Evolutionary conservation across 106 monocot genomes (phyloP).

Genomic region (Platanthera guangdongensis): DNA sequence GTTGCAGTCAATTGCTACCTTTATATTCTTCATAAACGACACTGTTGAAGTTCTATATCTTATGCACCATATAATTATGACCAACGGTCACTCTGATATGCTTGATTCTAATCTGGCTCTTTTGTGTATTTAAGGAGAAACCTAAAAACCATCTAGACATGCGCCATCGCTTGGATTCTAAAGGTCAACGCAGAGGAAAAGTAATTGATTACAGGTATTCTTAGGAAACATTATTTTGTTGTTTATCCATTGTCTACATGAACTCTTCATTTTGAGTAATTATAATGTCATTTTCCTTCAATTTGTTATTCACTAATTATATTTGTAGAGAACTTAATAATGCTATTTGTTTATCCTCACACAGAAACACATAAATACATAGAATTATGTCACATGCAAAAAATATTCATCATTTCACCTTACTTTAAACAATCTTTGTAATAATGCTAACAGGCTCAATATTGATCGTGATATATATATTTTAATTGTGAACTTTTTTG

Average conservation of each 20-base stretch:
- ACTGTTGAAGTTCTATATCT: too few species aligned
- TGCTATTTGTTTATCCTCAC: background rate
- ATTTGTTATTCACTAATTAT: background rate
- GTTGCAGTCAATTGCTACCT: background rate
- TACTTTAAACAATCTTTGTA: too few species aligned
- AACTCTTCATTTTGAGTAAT: background rate
- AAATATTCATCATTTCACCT: too few species aligned
- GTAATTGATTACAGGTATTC: conserved; percentile 89
- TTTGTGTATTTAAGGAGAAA: conserved; percentile 50
- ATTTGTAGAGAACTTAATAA: background rate
- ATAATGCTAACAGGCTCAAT: too few species aligned
- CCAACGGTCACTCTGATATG: background rate
- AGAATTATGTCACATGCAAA: background rate
- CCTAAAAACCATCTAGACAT: conserved; percentile 93
- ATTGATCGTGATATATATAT: too few species aligned
- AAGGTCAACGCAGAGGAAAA: conserved; percentile 93
- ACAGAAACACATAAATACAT: background rate
- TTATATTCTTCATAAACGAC: background rate
- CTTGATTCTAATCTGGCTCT: background rate
- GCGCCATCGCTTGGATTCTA: conserved; percentile 91
- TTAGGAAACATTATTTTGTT: background rate
- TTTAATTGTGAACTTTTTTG: too few species aligned
- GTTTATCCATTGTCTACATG: background rate
- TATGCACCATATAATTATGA: background rate
- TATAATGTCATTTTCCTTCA: background rate